Evolutionary conservation across 306 rosid genomes (phyloP).

Genomic region (Cucurbita maxima): DNA sequence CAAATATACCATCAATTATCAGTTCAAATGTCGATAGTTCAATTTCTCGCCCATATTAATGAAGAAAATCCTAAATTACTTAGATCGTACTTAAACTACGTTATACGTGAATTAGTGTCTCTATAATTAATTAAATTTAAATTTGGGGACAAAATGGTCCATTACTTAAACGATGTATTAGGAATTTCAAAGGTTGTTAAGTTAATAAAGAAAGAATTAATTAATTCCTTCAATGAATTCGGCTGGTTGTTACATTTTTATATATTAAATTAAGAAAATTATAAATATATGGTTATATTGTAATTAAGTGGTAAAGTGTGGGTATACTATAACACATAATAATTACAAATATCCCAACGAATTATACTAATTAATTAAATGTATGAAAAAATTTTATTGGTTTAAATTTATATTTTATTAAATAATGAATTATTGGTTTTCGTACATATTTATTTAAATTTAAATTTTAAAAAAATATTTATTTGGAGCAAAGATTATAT

Average conservation of each 20-base stretch:
- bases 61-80: no score
- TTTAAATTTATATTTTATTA: no score
- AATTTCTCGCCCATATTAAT: no score
- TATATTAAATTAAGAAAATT: background rate
- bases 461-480: no score
- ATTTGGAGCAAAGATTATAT: no score
- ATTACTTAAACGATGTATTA: background rate
- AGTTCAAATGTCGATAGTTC: no score
- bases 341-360: background rate
- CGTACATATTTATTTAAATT: no score
- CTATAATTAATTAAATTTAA: background rate
- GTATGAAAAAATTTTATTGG: no score
- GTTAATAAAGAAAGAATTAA: background rate
- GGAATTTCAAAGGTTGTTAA: background rate
- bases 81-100: background rate
- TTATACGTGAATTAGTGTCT: background rate
- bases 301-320: background rate
- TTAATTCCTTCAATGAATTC: background rate
- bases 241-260: background rate
- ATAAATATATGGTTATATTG: background rate
- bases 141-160: background rate
- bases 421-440: no score
- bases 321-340: background rate
- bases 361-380: background rate
- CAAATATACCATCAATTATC: no score